These are phyloP conservation scores for Cladosporium sp. DNA, from an alignment of 2,329 filamentous ascomycete genomes.

Conservation along the genomic window DNA sequence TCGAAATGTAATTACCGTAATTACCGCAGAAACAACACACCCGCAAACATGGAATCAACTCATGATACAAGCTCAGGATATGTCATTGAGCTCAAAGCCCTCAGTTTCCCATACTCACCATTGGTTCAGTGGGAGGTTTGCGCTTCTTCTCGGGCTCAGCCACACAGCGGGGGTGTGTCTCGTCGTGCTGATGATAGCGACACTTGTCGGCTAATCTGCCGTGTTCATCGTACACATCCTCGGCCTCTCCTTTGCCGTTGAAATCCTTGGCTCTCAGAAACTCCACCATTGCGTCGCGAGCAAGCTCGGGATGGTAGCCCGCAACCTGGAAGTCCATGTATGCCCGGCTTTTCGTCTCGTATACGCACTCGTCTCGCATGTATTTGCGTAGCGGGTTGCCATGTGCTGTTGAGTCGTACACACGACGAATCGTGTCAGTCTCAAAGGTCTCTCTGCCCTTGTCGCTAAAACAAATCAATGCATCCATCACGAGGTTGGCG, in stretches of 20 bases:
- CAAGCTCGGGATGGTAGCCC: not conserved
- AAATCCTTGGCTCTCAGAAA: not conserved
- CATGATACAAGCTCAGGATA: too few relatives aligned
- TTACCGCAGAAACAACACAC: too few relatives aligned
- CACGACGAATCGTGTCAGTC: not conserved
- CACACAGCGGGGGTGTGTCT: not conserved
- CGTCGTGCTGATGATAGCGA: not conserved
- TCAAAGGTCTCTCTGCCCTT: not conserved
- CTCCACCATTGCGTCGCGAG: not conserved
- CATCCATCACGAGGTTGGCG: constrained; percentile 11
- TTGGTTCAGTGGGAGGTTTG: too few relatives aligned
- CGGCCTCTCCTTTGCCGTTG: not conserved
- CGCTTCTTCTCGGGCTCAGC: not conserved
- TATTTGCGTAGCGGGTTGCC: not conserved
- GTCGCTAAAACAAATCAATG: not conserved
- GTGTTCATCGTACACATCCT: not conserved
- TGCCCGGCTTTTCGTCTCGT: not conserved
- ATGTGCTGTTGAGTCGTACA: not conserved
- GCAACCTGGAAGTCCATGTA: not conserved
- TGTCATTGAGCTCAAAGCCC: too few relatives aligned
- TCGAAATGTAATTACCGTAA: too few relatives aligned
- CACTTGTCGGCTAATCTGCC: not conserved
- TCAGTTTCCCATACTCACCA: too few relatives aligned
- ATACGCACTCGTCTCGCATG: not conserved
- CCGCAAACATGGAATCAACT: too few relatives aligned